A percentile compares a stretch with the other conserved stretches of the same genome.
phyloP scores from a whole-genome alignment of 2,329 filamentous ascomycete genomes.

The Claviceps sp. region DNA sequence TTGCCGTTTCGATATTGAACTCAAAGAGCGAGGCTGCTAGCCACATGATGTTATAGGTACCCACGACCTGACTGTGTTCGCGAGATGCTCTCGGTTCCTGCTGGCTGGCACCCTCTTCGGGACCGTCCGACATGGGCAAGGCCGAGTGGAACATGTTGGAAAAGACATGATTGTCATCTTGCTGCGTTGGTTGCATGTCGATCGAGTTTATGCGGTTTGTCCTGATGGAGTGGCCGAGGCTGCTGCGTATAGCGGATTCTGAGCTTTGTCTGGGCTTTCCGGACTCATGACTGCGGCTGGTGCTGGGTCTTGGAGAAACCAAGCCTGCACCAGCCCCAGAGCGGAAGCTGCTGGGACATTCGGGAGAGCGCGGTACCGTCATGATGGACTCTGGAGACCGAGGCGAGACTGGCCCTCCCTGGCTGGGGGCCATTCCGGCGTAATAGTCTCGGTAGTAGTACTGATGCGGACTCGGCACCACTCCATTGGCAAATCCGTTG shows the following conservation, averaged over 20 bases:
- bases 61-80: constrained; percentile 38
- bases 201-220: constrained; percentile 37
- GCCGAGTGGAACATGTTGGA: constrained; percentile 80
- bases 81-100: constrained; percentile 44
- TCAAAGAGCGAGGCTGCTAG: constrained; percentile 89
- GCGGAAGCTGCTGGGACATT: constrained; percentile 35
- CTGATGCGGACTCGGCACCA: constrained; percentile 35
- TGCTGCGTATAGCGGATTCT: constrained; percentile 32
- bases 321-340: constrained; percentile 27
- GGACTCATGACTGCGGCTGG: constrained; percentile 47
- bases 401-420: constrained; percentile 43
- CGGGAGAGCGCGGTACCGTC: constrained; percentile 34
- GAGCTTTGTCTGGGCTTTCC: constrained; percentile 36
- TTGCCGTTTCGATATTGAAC: constrained; percentile 88
- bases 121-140: constrained; percentile 61
- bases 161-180: constrained; percentile 40
- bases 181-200: constrained; percentile 29
- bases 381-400: constrained; percentile 35
- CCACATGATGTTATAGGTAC: constrained; percentile 66
- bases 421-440: constrained; percentile 24
- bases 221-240: constrained; percentile 39
- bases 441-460: constrained; percentile 45
- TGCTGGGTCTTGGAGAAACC: constrained; percentile 38
- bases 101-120: constrained; percentile 34
- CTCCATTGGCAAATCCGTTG: constrained; percentile 7